These are phyloP conservation scores for Aspergillus coremiiformis DNA, from an alignment of 495 filamentous ascomycete species.

Conservation along the genomic window DNA sequence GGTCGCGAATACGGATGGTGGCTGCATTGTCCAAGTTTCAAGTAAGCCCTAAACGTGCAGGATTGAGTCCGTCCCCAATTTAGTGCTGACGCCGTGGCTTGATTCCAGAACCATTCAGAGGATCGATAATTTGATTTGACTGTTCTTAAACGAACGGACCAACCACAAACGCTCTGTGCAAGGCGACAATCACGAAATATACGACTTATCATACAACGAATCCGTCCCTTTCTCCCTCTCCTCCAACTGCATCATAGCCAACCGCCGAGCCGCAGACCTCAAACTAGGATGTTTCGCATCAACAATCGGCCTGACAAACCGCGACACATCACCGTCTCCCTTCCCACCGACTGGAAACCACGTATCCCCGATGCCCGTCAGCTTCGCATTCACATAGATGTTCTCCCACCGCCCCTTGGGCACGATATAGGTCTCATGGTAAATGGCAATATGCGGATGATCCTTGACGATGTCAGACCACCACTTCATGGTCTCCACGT, in stretches of 20 bases:
- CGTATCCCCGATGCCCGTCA: conserved; percentile 18
- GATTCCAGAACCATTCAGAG: no score
- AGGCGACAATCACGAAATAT: not conserved
- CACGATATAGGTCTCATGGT: conserved; percentile 43
- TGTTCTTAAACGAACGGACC: no score
- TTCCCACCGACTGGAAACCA: conserved; percentile 2
- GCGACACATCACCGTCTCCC: not conserved
- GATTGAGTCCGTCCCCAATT: no score
- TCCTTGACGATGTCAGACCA: conserved; percentile 28
- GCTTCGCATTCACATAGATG: conserved; percentile 31
- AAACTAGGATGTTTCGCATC: not conserved
- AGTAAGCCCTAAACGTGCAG: no score
- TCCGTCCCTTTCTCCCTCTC: not conserved
- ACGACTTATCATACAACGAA: not conserved
- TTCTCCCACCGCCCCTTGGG: conserved; percentile 37
- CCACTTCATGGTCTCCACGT: conserved; percentile 43
- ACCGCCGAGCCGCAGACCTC: not conserved
- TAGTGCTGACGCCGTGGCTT: no score
- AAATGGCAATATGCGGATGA: conserved; percentile 38
- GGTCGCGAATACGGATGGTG: no score
- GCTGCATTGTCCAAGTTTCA: no score
- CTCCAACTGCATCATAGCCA: not conserved
- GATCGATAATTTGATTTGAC: no score
- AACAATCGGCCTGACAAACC: not conserved
- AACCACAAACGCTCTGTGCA: no score